Conservation (phyloP, 164 flowering plant genomes). For the Amborella trichopoda region DNA sequence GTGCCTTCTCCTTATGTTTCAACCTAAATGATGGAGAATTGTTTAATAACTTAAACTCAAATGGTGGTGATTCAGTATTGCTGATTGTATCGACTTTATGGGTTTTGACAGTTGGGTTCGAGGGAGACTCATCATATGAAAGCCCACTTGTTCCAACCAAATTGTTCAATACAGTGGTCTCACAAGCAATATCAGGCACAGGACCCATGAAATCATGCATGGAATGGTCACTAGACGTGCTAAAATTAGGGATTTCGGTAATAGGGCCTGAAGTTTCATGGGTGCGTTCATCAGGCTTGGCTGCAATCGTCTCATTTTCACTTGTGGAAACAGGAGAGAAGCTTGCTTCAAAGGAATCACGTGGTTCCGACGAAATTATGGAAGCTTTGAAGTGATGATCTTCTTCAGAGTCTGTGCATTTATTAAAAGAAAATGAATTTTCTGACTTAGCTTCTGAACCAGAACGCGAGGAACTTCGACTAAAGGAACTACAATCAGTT, state of each 20-base stretch:
- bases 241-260: too few species aligned
- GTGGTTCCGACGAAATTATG: slow-evolving; percentile 6
- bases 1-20: slow-evolving; percentile 13
- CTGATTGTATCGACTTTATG: not conserved
- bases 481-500: too few species aligned
- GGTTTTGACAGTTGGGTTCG: slow-evolving; percentile 1
- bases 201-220: too few species aligned
- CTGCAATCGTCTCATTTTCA: slow-evolving; percentile 14
- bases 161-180: slow-evolving; percentile 16
- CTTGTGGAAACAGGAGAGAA: slow-evolving; percentile 6
- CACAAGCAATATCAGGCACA: slow-evolving; percentile 21
- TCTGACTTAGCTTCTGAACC: slow-evolving; percentile 9
- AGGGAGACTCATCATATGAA: slow-evolving; percentile 7
- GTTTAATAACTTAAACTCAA: slow-evolving; percentile 16
- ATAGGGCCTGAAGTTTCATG: too few species aligned
- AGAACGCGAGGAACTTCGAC: slow-evolving; percentile 9
- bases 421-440: slow-evolving; percentile 4
- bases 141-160: slow-evolving; percentile 13
- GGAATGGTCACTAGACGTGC: too few species aligned
- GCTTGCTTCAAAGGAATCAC: slow-evolving; percentile 6
- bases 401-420: slow-evolving; percentile 9
- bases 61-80: slow-evolving; percentile 17
- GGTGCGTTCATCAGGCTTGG: slow-evolving; percentile 11
- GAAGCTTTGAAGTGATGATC: slow-evolving; percentile 5
- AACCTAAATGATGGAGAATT: slow-evolving; percentile 12